phyloP scores from a whole-genome alignment of 1,284 basidiomycete genomes.

The Rhodotorula sp. region DNA sequence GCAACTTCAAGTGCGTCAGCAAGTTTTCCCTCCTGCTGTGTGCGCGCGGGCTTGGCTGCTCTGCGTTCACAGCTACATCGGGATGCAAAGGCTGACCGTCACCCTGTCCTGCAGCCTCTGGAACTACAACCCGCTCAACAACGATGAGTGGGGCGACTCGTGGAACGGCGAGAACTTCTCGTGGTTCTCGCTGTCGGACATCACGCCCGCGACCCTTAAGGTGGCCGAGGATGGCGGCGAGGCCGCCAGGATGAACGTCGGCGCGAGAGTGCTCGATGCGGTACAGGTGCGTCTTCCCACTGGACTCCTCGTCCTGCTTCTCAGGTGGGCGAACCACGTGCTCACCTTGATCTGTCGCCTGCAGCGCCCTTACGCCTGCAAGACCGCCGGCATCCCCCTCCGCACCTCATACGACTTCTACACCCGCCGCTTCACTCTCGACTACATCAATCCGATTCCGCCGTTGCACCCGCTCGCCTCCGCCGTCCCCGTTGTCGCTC shows the following conservation, averaged over 20 bases:
- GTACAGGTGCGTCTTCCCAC: conserved; percentile 53
- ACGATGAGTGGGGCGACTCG: conserved; percentile 74
- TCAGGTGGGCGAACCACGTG: not conserved
- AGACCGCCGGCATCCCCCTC: conserved; percentile 49
- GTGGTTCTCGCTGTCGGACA: conserved; percentile 68
- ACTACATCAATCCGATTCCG: conserved; percentile 45
- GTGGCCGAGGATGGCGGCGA: conserved; percentile 58
- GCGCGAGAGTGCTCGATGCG: conserved; percentile 72
- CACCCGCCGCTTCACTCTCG: conserved; percentile 43
- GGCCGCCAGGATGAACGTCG: conserved; percentile 65
- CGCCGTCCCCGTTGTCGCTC: not conserved
- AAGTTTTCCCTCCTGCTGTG: not conserved
- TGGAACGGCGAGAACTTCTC: conserved; percentile 98
- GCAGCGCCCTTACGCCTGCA: conserved; percentile 49
- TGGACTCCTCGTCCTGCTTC: too few species aligned
- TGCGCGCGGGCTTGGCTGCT: too few species aligned
- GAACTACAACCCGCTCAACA: conserved; percentile 92
- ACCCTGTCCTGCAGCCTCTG: conserved; percentile 65
- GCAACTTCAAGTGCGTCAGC: conserved; percentile 48
- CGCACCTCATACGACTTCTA: conserved; percentile 43
- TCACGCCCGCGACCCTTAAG: conserved; percentile 54
- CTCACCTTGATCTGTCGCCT: too few species aligned
- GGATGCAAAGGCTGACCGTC: not conserved
- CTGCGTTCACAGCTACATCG: not conserved
- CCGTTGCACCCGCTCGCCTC: not conserved